These are phyloP conservation scores for Trametes cubensis DNA, from an alignment of 768 basidiomycete species.

Conservation along the genomic window DNA sequence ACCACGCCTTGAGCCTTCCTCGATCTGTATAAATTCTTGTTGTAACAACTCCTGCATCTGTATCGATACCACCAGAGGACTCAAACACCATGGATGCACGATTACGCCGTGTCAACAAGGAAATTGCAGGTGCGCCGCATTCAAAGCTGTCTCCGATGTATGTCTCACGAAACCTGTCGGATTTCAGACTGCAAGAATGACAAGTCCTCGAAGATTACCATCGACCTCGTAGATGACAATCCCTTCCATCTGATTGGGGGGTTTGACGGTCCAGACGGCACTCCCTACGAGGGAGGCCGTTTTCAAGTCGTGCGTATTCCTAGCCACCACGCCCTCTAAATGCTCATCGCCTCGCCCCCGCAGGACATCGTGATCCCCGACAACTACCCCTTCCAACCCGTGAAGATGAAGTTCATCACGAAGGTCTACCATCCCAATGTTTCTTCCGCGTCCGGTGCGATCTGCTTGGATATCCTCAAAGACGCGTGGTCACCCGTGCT, in stretches of 20 bases:
- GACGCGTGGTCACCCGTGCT: slow-evolving; percentile 96
- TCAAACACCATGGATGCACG: slow-evolving; percentile 73
- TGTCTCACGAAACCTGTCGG: no score
- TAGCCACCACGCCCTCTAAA: slow-evolving; percentile 5
- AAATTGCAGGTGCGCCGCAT: slow-evolving; percentile 70
- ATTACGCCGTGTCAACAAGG: slow-evolving; percentile 89
- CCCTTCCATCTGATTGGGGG: slow-evolving; percentile 91
- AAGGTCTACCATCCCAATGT: slow-evolving; percentile 97
- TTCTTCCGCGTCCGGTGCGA: slow-evolving; percentile 91
- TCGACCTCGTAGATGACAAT: slow-evolving; percentile 86
- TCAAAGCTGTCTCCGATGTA: not conserved
- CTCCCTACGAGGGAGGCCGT: slow-evolving; percentile 89
- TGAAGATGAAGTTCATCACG: slow-evolving; percentile 98
- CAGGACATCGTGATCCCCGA: slow-evolving; percentile 94
- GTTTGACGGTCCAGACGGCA: slow-evolving; percentile 89
- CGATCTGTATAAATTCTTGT: slow-evolving; percentile 3
- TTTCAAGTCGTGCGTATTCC: slow-evolving; percentile 80
- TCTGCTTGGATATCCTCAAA: slow-evolving; percentile 87
- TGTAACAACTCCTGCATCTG: not conserved
- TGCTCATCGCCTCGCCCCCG: not conserved
- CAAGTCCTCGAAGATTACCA: slow-evolving; percentile 82
- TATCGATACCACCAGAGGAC: slow-evolving; percentile 6
- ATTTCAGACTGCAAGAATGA: slow-evolving; percentile 91
- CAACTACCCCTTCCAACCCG: slow-evolving; percentile 88
- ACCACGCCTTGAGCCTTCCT: not conserved